Percentiles rank a stretch among this genome's conserved stretches.
phyloP scores from a whole-genome alignment of 148 eudicot genomes.

The Gaultheria prostrata region DNA sequence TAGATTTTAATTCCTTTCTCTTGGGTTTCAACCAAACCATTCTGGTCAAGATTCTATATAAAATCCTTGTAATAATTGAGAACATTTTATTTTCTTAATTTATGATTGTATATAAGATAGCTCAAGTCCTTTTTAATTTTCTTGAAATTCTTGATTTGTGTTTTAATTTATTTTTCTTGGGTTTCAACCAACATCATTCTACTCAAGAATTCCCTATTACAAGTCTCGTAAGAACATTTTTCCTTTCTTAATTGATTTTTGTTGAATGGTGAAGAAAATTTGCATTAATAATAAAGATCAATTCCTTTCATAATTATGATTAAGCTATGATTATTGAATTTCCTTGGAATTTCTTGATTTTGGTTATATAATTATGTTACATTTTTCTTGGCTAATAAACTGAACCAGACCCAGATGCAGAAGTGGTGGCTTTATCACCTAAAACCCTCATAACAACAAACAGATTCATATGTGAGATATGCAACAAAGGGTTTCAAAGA shows the following conservation, averaged over 20 bases:
- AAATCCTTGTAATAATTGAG: too few species aligned
- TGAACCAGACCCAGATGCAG: slow-evolving; percentile 56
- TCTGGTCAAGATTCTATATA: not conserved
- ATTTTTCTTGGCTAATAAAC: not conserved
- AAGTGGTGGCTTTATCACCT: slow-evolving; percentile 72
- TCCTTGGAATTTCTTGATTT: not conserved
- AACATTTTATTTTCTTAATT: not conserved
- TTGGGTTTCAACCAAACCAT: not conserved
- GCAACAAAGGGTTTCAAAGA: slow-evolving; percentile 72
- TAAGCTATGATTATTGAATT: not conserved
- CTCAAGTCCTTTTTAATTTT: not conserved
- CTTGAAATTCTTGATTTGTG: not conserved
- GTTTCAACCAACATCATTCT: not conserved
- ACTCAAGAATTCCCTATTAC: not conserved
- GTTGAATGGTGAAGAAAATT: too few species aligned
- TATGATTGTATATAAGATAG: not conserved
- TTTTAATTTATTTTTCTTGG: not conserved
- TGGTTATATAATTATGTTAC: not conserved
- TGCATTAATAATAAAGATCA: too few species aligned
- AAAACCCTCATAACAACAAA: slow-evolving; percentile 57
- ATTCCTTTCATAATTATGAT: not conserved
- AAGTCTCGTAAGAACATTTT: too few species aligned
- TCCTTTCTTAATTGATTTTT: too few species aligned
- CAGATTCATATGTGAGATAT: slow-evolving; percentile 63
- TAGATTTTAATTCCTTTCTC: not conserved